Conservation (phyloP, 164 flowering plant genomes). For the Cinnamomum micranthum region DNA sequence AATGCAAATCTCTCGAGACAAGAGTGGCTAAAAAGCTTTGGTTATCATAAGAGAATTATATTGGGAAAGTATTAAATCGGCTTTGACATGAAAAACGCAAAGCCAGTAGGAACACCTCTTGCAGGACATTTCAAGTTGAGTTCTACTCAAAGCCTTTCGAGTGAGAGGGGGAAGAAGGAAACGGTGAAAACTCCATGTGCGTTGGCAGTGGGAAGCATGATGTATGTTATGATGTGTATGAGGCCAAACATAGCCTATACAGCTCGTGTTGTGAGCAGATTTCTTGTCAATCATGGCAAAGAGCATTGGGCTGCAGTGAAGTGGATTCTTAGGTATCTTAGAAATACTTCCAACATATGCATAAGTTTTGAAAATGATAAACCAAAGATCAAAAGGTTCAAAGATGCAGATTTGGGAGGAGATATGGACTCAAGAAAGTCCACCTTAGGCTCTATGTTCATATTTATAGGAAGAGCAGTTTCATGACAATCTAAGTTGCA, state of each 20-base stretch:
- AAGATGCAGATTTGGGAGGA: not conserved
- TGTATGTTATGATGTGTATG: not conserved
- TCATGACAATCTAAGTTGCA: no score
- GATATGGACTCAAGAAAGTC: not conserved
- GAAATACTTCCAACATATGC: not conserved
- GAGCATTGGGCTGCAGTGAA: not conserved
- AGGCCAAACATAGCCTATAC: not conserved
- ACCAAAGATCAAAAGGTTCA: not conserved
- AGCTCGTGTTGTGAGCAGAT: not conserved
- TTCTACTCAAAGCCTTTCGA: not conserved
- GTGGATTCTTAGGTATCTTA: not conserved
- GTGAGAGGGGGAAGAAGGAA: not conserved
- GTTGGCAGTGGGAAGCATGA: not conserved
- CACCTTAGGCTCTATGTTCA: not conserved
- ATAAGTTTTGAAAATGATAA: not conserved
- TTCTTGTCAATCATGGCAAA: not conserved
- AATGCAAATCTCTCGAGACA: not conserved
- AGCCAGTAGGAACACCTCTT: not conserved
- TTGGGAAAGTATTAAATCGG: not conserved
- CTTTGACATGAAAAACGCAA: not conserved
- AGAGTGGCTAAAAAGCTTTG: not conserved
- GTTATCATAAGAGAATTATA: not conserved
- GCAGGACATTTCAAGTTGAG: not conserved
- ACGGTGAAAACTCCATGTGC: not conserved
- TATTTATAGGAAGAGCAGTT: no score